Base-by-base conservation (phyloP, 768 basidiomycete species). In the Leccinum subtestaceum region DNA sequence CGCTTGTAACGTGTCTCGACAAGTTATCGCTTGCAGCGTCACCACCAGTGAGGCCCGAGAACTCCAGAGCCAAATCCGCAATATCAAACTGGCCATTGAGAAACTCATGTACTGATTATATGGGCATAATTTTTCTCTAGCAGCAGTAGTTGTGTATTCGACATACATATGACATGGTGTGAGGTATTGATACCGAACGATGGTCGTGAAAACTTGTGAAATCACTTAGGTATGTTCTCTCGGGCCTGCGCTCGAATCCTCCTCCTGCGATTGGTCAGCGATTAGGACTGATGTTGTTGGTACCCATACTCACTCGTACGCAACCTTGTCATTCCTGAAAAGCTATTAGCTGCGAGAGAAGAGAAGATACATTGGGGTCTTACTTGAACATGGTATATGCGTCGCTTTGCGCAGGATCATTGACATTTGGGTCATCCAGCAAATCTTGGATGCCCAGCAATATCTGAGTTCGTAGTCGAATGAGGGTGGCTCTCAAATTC, bases 361-460 rank as follows among this genome's bases (percentile, higher is more conserved):
- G 6, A 56, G 36, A 13, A 13, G 34, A 27, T 12, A 47, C 29
- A 31, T n/a, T 23, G 46, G 43, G 48, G 17, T 78, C 93, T 67
- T 66, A 96, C 95, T 96, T 97, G 82, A 95, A 98, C 88, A 97
- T 91, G 32, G 93, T 95, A 75, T 98, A 98, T 11, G 97, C 97
- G 66, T 98, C 96, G 56, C 95, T 94, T 72, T 99, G 97, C 1
- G 97, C 97, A 7, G 97, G 97, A 76, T 99, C 97, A 59, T 89
- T 91, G 45, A 95, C 91, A 68, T 99, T 99, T 9, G 97, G 96
- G 64, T 96, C 91, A 68, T 96, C 89, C 59, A 99, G 77, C 3
- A 99, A 79, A 67, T 98, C 97, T 74, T 99, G 97, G 53, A 99
- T 91, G 57, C 97, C 97, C 11, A 98, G 80, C 27, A 97, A 77